Conservation (phyloP, 495 filamentous ascomycete genomes). For the Podospora fimiseda region DNA sequence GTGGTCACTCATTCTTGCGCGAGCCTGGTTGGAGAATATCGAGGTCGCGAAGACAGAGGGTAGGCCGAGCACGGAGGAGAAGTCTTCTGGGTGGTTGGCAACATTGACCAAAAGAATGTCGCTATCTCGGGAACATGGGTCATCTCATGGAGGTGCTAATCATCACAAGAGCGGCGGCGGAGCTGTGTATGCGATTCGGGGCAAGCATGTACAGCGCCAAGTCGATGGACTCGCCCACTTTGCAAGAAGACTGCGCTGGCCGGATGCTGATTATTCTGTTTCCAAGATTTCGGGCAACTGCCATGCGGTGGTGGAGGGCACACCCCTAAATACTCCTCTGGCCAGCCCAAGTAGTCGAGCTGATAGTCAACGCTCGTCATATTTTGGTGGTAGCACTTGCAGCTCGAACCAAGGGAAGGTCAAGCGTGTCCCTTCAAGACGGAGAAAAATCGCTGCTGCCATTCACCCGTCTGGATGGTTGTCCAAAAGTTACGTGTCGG, state of each 20-base stretch:
- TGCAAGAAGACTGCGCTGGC: conserved; percentile 51
- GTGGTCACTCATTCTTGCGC: conserved; percentile 74
- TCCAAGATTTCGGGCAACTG: conserved; percentile 37
- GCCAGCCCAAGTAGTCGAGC: conserved; percentile 25
- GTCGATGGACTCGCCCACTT: conserved; percentile 52
- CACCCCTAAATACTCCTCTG: conserved; percentile 38
- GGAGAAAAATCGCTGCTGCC: conserved; percentile 36
- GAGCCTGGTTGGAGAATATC: conserved; percentile 72
- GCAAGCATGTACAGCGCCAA: conserved; percentile 45
- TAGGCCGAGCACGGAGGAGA: conserved; percentile 21
- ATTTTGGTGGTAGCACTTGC: conserved; percentile 30
- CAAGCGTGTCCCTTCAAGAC: conserved; percentile 26
- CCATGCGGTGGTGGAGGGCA: conserved; percentile 30
- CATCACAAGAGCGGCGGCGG: conserved; percentile 25
- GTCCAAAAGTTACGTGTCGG: conserved; percentile 70
- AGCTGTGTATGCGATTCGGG: conserved; percentile 36
- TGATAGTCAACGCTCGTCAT: conserved; percentile 37
- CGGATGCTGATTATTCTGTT: conserved; percentile 36
- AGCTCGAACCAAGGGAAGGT: conserved; percentile 17
- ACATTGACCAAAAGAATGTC: conserved; percentile 48
- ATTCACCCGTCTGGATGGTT: conserved; percentile 66
- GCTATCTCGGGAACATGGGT: conserved; percentile 34
- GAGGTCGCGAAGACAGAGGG: conserved; percentile 40
- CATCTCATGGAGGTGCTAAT: conserved; percentile 23
- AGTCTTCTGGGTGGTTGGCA: conserved; percentile 43